Base-by-base conservation (phyloP, 345 rosid species). In the Hirschfeldia incana region DNA sequence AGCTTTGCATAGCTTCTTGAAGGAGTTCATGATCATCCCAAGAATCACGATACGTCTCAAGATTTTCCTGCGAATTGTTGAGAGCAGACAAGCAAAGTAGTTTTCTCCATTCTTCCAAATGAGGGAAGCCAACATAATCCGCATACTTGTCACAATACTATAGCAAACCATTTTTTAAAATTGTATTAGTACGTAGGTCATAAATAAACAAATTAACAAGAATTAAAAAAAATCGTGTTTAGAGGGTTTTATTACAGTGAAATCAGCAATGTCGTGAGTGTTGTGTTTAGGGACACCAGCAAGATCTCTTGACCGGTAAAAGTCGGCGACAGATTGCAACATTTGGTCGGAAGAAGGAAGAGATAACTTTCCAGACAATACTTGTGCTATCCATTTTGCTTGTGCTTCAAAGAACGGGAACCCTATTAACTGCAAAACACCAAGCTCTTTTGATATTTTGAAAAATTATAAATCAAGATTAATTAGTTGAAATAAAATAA, bases 371-470 rank as follows among this genome's bases (percentile, higher is more conserved):
- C 95, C 98, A 2, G 90, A 84, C 76, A 94, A 87, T 13, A 91
- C 85, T 76, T 90, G 91, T 15, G 97, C 91, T 37, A 94, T 85
- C 97, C 97, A 94, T 82, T 76, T 90, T 77, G 93, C 98, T 92
- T 94, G 98, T 26, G 97, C 85, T 82, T 94, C 98, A 73, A 92
- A 92, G 87, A 94, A 94, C 55, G 97, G 97, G 80, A 92, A 92
- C 76, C 96, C 98, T 78, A 94, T 89, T 36, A 94, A 39, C 98
- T 92, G 89, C 82, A 75, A 29, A 26, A 39, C 60, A 64, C 63
- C 57, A 13, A n/a, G n/a, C n/a, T n/a, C n/a, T n/a, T n/a, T n/a
- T n/a, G n/a, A n/a, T n/a, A 15, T 53, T 6, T 53, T 53, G 26
- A 53, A 9, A 15, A 15, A 53, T 6, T 15, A 53, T 5, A 5